These are phyloP conservation scores for Neofusicoccum ribis DNA, from an alignment of 2,329 filamentous ascomycete species.

Conservation along the genomic window DNA sequence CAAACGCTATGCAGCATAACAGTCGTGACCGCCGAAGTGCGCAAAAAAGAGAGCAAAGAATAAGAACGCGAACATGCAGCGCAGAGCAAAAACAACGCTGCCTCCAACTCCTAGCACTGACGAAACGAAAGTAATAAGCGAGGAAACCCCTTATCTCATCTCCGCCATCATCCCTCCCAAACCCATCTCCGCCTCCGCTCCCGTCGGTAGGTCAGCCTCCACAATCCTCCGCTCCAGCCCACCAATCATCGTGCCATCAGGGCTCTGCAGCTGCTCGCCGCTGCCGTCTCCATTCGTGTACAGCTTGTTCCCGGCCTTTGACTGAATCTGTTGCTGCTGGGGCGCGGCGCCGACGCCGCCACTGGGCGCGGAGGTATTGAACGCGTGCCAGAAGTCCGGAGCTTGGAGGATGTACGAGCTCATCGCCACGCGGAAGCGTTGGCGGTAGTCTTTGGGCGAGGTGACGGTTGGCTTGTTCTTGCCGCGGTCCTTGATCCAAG, in stretches of 20 bases:
- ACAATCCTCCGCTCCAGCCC: neutral
- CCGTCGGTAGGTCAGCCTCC: neutral
- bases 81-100: neutral
- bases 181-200: slow-evolving; percentile 1
- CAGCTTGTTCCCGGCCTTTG: neutral
- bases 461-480: slow-evolving; percentile 89
- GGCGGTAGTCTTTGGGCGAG: slow-evolving; percentile 96
- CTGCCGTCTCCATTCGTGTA: neutral
- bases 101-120: neutral
- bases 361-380: slow-evolving; percentile 32
- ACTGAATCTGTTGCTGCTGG: neutral
- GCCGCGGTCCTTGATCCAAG: slow-evolving; percentile 98
- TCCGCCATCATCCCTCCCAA: neutral
- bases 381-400: slow-evolving; percentile 75
- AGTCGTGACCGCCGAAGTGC: slow-evolving; percentile 3
- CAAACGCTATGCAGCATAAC: slow-evolving; percentile 16
- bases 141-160: neutral
- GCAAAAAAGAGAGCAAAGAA: neutral
- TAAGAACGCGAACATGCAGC: neutral
- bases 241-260: neutral
- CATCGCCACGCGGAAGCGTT: slow-evolving; percentile 94
- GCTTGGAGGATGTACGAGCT: slow-evolving; percentile 79
- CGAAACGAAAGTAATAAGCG: neutral
- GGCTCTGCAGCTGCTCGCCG: neutral
- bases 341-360: neutral